phyloP scores from a whole-genome alignment of 345 rosid species.

The Raphanus sativus region DNA sequence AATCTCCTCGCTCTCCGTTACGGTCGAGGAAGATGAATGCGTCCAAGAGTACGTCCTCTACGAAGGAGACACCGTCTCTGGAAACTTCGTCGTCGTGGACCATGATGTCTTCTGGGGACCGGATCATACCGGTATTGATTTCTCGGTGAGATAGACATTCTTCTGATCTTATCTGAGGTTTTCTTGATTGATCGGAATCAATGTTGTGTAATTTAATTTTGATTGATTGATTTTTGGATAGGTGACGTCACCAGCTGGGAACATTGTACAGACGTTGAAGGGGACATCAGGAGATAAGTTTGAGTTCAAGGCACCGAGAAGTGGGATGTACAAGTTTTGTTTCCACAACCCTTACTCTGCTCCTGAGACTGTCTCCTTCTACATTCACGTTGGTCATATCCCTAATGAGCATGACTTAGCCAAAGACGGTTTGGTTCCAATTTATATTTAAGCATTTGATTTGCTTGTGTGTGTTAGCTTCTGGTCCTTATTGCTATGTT shows the following conservation, averaged over 20 bases:
- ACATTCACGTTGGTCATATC: constrained; percentile 94
- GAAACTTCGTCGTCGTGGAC: constrained; percentile 96
- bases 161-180: neutral
- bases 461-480: neutral
- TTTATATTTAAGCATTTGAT: too few relatives aligned
- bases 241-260: constrained; percentile 89
- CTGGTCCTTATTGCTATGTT: neutral
- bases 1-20: constrained; percentile 76
- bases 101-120: constrained; percentile 98
- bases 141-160: constrained; percentile 48
- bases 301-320: constrained; percentile 81
- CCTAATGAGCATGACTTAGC: constrained; percentile 92
- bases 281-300: constrained; percentile 98
- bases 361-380: constrained; percentile 93
- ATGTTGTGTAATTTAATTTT: neutral
- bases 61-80: constrained; percentile 88
- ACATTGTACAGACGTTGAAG: constrained; percentile 57
- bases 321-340: constrained; percentile 98
- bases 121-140: constrained; percentile 97
- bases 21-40: constrained; percentile 83
- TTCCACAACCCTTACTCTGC: constrained; percentile 89
- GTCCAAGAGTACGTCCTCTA: constrained; percentile 89
- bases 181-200: neutral
- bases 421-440: constrained; percentile 69
- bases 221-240: constrained; percentile 10